A percentile compares a stretch with the other conserved stretches of the same genome.
These are phyloP conservation scores for Copromyces sp. DNA, from an alignment of 495 filamentous ascomycete species.

Conservation along the genomic window DNA sequence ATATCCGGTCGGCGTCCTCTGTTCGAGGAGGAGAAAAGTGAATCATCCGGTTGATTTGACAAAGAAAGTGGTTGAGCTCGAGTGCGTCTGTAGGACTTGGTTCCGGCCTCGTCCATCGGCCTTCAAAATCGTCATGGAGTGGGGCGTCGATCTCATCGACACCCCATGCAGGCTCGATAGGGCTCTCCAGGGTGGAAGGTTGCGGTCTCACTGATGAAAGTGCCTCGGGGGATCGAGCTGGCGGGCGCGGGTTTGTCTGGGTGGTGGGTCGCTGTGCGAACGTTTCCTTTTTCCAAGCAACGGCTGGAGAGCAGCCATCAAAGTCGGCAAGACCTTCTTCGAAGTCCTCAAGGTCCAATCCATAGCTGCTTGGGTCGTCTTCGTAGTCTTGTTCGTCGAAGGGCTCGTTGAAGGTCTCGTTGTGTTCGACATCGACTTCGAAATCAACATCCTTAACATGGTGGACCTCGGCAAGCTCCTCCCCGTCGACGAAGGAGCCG, in stretches of 20 bases:
- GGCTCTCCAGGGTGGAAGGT: not conserved
- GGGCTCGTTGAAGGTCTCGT: not conserved
- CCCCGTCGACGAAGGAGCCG: not conserved
- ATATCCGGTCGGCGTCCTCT: not conserved
- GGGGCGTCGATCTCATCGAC: not conserved
- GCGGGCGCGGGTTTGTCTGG: not conserved
- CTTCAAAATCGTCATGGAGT: not conserved
- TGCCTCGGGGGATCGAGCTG: not conserved
- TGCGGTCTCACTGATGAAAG: not conserved
- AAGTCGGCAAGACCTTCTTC: not conserved
- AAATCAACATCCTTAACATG: constrained; percentile 1
- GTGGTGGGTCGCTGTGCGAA: not conserved
- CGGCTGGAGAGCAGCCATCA: not conserved
- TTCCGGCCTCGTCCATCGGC: constrained; percentile 1
- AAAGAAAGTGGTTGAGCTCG: not conserved
- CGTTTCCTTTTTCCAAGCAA: not conserved
- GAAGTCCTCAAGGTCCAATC: not conserved
- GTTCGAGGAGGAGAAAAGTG: not conserved
- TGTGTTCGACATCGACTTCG: constrained; percentile 4
- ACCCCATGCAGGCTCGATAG: not conserved
- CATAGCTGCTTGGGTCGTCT: not conserved
- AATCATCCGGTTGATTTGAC: constrained; percentile 1
- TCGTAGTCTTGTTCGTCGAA: not conserved
- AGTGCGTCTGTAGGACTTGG: not conserved
- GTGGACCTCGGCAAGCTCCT: not conserved